Base-by-base conservation (phyloP, 176 grass and related monocot species). In the Phragmites australis region DNA sequence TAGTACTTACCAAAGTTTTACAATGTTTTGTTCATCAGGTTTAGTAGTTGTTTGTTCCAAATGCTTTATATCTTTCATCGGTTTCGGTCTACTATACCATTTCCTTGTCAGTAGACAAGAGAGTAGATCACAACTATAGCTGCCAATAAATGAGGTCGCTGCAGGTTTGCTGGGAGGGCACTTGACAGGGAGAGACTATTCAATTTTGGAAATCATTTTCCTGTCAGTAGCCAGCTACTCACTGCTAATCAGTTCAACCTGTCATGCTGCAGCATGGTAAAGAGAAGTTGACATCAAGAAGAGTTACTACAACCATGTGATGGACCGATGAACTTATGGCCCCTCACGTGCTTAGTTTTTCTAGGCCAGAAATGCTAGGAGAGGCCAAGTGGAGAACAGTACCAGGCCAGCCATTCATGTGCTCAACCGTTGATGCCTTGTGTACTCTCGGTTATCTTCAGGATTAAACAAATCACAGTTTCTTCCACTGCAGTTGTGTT, bases 181-280 rank as follows among this genome's bases (percentile, higher is more conserved):
- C 77, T 81, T 82, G 77, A 81, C 71, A 85, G 19, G 70, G 56
- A 76, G 64, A 65, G 65, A 82, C 83, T 74, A 89, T 85, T 89
- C 78, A 89, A 82, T 89, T 72, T 55, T 1, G 21, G 83, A 81
- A 77, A 85, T 89, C 77, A 85, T 89, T 89, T 81, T 63, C 45
- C 58, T 85, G 82, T 89, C 82, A 89, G 82, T 71, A 51, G 74
- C 23, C 68, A 84, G 42, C 81, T 79, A 72, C 64, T n/a, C n/a
- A n/a, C n/a, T 43, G 52, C 27, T 88, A 53, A 89, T 89, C 74
- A 42, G 70, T 81, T 81, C 55, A 48, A 37, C 31, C 56, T 78
- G 76, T 48, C 74, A 59, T 12, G 70, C 76, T 69, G 62, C 77
- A 68, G 63, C n/a, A n/a, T n/a, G 82, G 74, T 76, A 69, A 85